Base-by-base conservation (phyloP, 176 grass and related monocot genomes). In the Oryza punctata region DNA sequence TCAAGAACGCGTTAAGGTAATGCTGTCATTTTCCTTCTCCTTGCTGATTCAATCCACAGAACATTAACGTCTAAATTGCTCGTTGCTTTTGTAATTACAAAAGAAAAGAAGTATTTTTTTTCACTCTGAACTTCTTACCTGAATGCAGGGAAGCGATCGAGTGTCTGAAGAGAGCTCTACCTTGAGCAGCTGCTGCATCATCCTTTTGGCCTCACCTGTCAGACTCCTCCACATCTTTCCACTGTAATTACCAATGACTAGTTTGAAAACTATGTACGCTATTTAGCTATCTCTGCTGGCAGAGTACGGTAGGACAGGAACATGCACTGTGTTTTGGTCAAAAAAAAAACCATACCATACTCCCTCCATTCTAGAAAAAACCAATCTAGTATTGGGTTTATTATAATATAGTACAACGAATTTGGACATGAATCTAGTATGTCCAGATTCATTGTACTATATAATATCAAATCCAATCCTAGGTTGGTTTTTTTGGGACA, bases 1-100 rank as follows among this genome's bases (percentile, higher is more conserved):
- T 90, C 76, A 49, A 83, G 35, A 90, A 83, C 45, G 84, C 67
- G 30, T 28, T 83, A 26, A 72, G 76, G 79, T 57, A 86, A 63
- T 28, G 18, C 38, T 64, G 9, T 3, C 27, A 47, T 65, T 28
- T 16, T 66, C 10, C 15, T 2, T 72, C 6, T 5, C 3, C 2
- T 29, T 2, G 9, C 6, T 57, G 15, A 52, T 5, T 52, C 49
- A 21, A 57, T 21, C 50, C 50, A 21, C 18, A 6, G 50, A 21
- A 57, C 18, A 21, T 57, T 6, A 19, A 54, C 54, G 10, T 60
- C 54, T 60, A 9, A 23, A 23, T 60, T 60, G 54, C 2, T 3
- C 9, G 19, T 2, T 61, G 57, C 57, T 61, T 8, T 9, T 61
- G 19, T 61, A 1, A 23, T 24, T 24, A 21, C 57, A 4, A 61